Evolutionary conservation across 305 asterid species (phyloP).

Genomic region (Plantago coronopus): DNA sequence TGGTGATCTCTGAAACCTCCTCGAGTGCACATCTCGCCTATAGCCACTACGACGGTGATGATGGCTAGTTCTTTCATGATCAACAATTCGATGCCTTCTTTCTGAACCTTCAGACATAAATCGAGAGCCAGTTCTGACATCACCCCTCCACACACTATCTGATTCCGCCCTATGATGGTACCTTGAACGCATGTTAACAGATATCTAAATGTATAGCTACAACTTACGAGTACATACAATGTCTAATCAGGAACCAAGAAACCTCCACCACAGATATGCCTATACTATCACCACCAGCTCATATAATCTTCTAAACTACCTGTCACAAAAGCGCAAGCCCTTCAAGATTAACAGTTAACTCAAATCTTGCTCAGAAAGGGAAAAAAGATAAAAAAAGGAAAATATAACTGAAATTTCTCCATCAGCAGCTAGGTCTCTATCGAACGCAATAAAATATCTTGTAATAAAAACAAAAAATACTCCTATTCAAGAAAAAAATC

Average conservation of each 20-base stretch:
- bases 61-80: conserved; percentile 40
- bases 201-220: neutral
- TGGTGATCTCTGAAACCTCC: conserved; percentile 45
- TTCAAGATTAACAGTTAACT: too few relatives aligned
- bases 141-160: conserved; percentile 51
- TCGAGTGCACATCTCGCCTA: conserved; percentile 59
- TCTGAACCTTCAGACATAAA: conserved; percentile 53
- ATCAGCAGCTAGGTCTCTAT: too few relatives aligned
- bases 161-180: conserved; percentile 62
- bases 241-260: too few relatives aligned
- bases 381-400: too few relatives aligned
- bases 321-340: too few relatives aligned
- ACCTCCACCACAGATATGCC: neutral
- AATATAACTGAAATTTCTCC: too few relatives aligned
- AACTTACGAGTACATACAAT: too few relatives aligned
- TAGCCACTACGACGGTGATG: conserved; percentile 51
- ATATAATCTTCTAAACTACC: too few relatives aligned
- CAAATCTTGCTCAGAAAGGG: too few relatives aligned
- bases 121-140: conserved; percentile 38
- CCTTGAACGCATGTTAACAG: conserved; percentile 58
- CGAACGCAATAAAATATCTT: too few relatives aligned
- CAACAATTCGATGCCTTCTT: conserved; percentile 52
- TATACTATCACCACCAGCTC: neutral
- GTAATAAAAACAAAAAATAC: too few relatives aligned
- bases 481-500: too few relatives aligned